A percentile compares a stretch with the other conserved stretches of the same genome.
Evolutionary conservation across 345 rosid genomes (phyloP).

Genomic region (Acer campestre): DNA sequence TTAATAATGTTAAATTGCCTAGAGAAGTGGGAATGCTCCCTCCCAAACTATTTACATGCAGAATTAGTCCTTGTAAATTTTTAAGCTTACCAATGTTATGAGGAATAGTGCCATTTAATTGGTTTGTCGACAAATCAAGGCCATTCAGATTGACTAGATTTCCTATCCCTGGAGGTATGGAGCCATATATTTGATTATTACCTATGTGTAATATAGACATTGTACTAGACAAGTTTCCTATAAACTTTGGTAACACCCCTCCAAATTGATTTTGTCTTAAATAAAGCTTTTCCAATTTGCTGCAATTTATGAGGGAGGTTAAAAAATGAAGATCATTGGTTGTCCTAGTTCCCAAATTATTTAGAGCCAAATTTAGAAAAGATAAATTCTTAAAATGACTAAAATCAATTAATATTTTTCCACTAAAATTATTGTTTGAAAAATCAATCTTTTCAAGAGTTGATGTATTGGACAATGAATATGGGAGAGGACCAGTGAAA

Average conservation of each 20-base stretch:
- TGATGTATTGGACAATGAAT: too few relatives aligned
- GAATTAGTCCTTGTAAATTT: neutral
- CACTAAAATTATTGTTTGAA: too few relatives aligned
- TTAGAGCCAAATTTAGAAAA: too few relatives aligned
- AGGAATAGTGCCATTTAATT: slow-evolving; percentile 12
- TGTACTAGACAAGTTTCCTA: neutral
- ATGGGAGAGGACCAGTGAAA: too few relatives aligned
- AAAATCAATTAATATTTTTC: too few relatives aligned
- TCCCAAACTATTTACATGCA: neutral
- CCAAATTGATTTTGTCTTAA: neutral
- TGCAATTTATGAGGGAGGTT: too few relatives aligned
- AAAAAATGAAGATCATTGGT: too few relatives aligned
- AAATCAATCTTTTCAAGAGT: too few relatives aligned
- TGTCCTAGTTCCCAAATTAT: too few relatives aligned
- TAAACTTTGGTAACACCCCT: neutral
- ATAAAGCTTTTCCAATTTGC: too few relatives aligned
- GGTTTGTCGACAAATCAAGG: neutral
- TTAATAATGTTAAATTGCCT: slow-evolving; percentile 9
- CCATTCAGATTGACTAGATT: slow-evolving; percentile 14
- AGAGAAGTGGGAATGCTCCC: slow-evolving; percentile 17
- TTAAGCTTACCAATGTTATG: slow-evolving; percentile 16
- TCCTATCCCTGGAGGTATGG: slow-evolving; percentile 11
- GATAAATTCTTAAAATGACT: too few relatives aligned
- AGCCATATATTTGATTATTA: neutral
- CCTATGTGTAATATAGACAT: accelerated